These are phyloP conservation scores for Hortiboletus flavorubellus DNA, from an alignment of 768 basidiomycete species.

Conservation along the genomic window DNA sequence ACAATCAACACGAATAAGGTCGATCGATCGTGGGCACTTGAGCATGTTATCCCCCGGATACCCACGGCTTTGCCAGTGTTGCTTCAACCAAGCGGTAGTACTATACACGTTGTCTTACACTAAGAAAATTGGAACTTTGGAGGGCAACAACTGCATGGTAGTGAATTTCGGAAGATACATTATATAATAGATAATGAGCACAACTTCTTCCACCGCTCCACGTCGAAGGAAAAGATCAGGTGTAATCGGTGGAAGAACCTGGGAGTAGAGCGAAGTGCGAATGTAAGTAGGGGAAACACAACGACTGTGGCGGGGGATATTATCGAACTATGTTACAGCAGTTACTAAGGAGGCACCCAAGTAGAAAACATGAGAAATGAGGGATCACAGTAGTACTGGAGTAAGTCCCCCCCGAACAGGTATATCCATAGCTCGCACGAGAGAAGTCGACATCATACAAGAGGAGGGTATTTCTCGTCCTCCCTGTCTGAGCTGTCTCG, in stretches of 20 bases:
- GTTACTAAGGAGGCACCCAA: background rate
- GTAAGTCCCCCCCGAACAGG: background rate
- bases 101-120: background rate
- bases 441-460: conserved; percentile 6
- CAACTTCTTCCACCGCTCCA: background rate
- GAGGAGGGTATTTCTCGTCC: conserved; percentile 14
- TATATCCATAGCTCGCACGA: conserved; percentile 7
- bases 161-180: background rate
- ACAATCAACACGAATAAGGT: no score
- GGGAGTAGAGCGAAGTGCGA: background rate
- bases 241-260: background rate
- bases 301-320: background rate
- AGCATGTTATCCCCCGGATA: no score
- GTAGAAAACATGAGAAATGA: background rate
- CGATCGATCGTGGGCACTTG: no score
- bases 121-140: background rate
- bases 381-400: background rate
- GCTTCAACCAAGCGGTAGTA: no score
- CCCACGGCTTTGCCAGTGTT: no score
- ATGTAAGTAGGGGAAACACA: background rate
- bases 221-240: background rate
- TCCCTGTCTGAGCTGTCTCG: conserved; percentile 17
- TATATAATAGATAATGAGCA: background rate
- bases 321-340: conserved; percentile 10
- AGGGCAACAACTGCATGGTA: background rate